Percentiles rank a stretch among this genome's conserved stretches.
Conservation (phyloP, 345 rosid species). For the Camelina laxa region DNA sequence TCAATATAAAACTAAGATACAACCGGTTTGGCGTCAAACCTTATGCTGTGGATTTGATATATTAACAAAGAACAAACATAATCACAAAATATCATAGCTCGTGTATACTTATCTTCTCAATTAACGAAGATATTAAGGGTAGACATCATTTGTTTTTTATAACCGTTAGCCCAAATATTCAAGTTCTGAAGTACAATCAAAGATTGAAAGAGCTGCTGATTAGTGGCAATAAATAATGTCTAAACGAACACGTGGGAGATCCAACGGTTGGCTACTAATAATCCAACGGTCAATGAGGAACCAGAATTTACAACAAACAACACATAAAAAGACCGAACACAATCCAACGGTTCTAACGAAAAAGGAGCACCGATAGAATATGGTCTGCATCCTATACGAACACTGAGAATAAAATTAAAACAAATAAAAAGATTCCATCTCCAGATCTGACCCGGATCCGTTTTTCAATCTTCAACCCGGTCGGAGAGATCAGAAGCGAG, state of each 20-base stretch:
- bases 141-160: too few relatives aligned
- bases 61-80: too few relatives aligned
- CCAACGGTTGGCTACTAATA: background rate
- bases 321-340: conserved; percentile 13
- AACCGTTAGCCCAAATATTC: background rate
- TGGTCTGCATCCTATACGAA: conserved; percentile 24
- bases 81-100: background rate
- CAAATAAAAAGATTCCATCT: background rate
- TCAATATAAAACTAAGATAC: too few relatives aligned
- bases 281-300: conserved; percentile 32
- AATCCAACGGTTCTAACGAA: conserved; percentile 44
- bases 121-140: too few relatives aligned
- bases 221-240: background rate
- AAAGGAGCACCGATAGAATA: conserved; percentile 38
- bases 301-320: conserved; percentile 28
- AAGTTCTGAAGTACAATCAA: background rate
- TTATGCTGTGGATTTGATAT: too few relatives aligned
- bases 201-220: background rate
- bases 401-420: background rate
- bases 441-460: conserved; percentile 35
- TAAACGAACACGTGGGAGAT: conserved; percentile 2
- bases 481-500: conserved; percentile 61
- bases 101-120: background rate
- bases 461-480: conserved; percentile 34
- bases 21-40: too few relatives aligned